Base-by-base conservation (phyloP, 129 eudicot species). In the sunflower (Helianthus annuus) region DNA sequence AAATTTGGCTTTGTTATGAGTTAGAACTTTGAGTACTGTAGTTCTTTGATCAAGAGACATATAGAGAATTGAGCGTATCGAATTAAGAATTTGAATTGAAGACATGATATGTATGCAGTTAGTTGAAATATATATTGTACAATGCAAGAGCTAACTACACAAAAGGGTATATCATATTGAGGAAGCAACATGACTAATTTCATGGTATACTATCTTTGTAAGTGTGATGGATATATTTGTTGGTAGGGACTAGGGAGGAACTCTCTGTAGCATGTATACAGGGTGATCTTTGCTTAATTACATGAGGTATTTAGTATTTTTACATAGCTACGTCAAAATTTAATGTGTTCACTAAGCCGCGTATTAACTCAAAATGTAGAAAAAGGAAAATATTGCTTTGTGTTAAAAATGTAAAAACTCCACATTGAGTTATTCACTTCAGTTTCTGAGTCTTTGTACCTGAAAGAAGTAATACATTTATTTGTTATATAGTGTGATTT, bases 361-460 rank as follows among this genome's bases (percentile, higher is more conserved):
- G 0, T 8, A 59, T 40, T 0, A 48, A 32, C 60, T 29, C 53
- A 66, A 45, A 68, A 29, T 38, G 29, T n/a, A 2, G 5, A 61
- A 61, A 61, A 14, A 3, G 19, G 46, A 6, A 12, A 12, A 7
- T 39, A 69, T 70, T 73, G 48, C 51, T 62, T 51, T 61, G 24
- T 49, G 40, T 12, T 73, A 48, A 46, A 72, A 60, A 44, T 7
- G n/a, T 45, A 48, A 9, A 45, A 48, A 17, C 19, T n/a, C 9
- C 57, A 54, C 13, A 42, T 27, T 66, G 66, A 39, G 46, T 29
- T 65, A 9, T 22, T 32, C 22, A 39, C 1, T 64, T 53, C 56
- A 40, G 66, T 65, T 53, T 53, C 46, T 44, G 56, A 15, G n/a
- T 53, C 57, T 40, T 65, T 38, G 29, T 64, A 12, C 44, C 64